Base-by-base conservation (phyloP, 1,284 basidiomycete genomes). In the Ceratorhiza oryzae-sativae region DNA sequence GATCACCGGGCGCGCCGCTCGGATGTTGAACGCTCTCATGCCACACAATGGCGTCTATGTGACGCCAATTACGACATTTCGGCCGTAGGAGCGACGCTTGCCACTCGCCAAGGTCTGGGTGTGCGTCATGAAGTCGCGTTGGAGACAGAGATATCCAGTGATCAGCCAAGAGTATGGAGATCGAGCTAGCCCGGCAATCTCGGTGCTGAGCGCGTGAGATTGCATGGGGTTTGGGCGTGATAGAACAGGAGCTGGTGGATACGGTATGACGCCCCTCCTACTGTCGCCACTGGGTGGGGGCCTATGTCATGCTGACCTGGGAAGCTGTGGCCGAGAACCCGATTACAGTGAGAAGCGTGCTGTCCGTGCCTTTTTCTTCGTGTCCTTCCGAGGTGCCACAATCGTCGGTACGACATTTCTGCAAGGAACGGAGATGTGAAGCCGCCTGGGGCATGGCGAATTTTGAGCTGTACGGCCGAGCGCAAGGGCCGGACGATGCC, bases 341-440 rank as follows among this genome's bases (percentile, higher is more conserved):
- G n/a, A n/a, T n/a, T n/a, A n/a, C n/a, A n/a, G 34, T 36, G 20
- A 58, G 56, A 58, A 58, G 56, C 34, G 30, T 58, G n/a, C 30
- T 23, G 56, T 23, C 56, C 41, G 34, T 39, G 34, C 32, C 56
- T 58, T 58, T 39, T 12, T 30, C 56, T 58, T 58, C 32, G 56
- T 39, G n/a, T 13, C 23, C 32, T 36, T 39, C 34, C 56, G 56
- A 20, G 20, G 34, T 36, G 34, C 56, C 34, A 41, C 53, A 20
- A 18, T 34, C n/a, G 53, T 32, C 27, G 56, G 20, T 32, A 58
- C 12, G 13, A 13, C 13, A 6, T 39, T 36, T 58, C 34, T 58
- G 56, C 34, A 23, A 58, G n/a, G 56, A 58, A 39, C 56, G 20
- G n/a, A n/a, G n/a, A n/a, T n/a, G n/a, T n/a, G n/a, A n/a, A n/a